A percentile compares a stretch with the other conserved stretches of the same genome.
phyloP scores from a whole-genome alignment of 305 asterid species.

The Rubia peregrina region DNA sequence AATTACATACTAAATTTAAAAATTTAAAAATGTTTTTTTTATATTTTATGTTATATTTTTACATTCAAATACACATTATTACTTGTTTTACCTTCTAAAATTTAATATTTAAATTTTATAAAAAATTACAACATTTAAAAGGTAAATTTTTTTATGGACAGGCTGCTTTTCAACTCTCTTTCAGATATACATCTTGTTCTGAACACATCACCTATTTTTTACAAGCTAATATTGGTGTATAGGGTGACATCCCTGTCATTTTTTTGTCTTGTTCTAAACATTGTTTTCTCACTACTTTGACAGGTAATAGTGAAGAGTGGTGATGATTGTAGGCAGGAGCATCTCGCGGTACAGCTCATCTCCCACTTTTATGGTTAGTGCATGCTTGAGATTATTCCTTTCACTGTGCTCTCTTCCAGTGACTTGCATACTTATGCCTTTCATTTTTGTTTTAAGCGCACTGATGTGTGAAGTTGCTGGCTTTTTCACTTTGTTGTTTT shows the following conservation, averaged over 20 bases:
- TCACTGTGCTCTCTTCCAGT: neutral
- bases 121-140: too few species aligned
- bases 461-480: neutral
- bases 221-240: slow-evolving; percentile 22
- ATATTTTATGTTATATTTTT: too few species aligned
- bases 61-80: too few species aligned
- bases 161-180: too few species aligned
- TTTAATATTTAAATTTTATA: too few species aligned
- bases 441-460: neutral
- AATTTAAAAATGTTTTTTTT: too few species aligned
- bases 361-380: slow-evolving; percentile 73
- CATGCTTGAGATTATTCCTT: slow-evolving; percentile 6
- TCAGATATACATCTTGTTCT: slow-evolving; percentile 1
- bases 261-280: neutral
- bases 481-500: neutral
- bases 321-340: slow-evolving; percentile 53
- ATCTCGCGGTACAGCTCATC: slow-evolving; percentile 68
- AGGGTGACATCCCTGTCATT: slow-evolving; percentile 10
- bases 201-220: slow-evolving; percentile 29
- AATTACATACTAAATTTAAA: too few species aligned
- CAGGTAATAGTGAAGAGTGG: slow-evolving; percentile 51
- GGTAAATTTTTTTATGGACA: too few species aligned
- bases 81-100: too few species aligned
- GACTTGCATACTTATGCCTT: neutral
- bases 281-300: neutral